phyloP scores from a whole-genome alignment of 805 yeast genomes.

The Candida sithepensis region DNA sequence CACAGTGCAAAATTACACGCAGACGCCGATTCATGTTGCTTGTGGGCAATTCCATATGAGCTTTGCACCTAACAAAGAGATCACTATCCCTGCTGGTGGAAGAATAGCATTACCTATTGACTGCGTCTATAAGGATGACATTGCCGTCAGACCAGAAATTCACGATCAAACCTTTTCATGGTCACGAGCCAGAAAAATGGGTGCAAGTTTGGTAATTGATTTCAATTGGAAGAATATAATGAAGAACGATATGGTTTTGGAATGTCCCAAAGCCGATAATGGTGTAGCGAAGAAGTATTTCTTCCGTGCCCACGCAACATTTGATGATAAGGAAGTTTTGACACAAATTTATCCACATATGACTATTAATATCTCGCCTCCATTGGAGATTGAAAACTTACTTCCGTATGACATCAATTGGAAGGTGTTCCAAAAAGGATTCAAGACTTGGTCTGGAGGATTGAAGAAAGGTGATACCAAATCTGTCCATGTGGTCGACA shows the following conservation, averaged over 20 bases:
- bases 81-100: slow-evolving; percentile 50
- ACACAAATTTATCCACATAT: slow-evolving; percentile 80
- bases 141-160: slow-evolving; percentile 61
- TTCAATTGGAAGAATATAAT: slow-evolving; percentile 64
- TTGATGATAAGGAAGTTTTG: slow-evolving; percentile 64
- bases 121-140: slow-evolving; percentile 52
- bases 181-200: slow-evolving; percentile 48
- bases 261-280: slow-evolving; percentile 47
- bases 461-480: slow-evolving; percentile 64
- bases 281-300: slow-evolving; percentile 39
- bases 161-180: slow-evolving; percentile 54
- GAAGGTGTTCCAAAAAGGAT: slow-evolving; percentile 71
- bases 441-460: slow-evolving; percentile 61
- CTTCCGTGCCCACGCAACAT: slow-evolving; percentile 70
- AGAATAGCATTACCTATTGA: slow-evolving; percentile 72
- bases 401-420: slow-evolving; percentile 79
- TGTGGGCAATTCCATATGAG: slow-evolving; percentile 32
- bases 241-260: slow-evolving; percentile 47
- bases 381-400: slow-evolving; percentile 78
- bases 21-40: slow-evolving; percentile 48
- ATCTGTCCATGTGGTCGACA: slow-evolving; percentile 75
- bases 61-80: slow-evolving; percentile 28
- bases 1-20: slow-evolving; percentile 62
- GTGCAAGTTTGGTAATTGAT: slow-evolving; percentile 12
- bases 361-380: slow-evolving; percentile 74